Conservation (phyloP, 179 eudicot species). For the Beta lomatogona region DNA sequence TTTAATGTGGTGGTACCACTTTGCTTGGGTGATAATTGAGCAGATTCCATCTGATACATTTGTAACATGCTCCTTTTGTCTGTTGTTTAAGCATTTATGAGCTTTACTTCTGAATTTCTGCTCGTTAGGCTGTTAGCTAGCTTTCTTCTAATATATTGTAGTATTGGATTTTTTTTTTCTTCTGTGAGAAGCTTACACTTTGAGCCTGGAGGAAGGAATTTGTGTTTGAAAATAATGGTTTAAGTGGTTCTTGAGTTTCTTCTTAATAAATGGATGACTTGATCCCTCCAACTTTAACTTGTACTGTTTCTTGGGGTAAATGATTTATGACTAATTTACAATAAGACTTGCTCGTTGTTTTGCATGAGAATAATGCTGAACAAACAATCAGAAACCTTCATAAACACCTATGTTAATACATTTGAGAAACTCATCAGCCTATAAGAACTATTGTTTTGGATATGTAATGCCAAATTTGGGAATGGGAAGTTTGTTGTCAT, state of each 20-base stretch:
- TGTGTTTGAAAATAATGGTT: not conserved
- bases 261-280: not conserved
- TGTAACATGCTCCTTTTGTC: conserved; percentile 8
- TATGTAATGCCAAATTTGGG: not conserved
- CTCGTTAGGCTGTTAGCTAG: not conserved
- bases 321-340: not conserved
- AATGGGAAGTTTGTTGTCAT: not conserved
- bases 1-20: conserved; percentile 16
- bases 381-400: not conserved
- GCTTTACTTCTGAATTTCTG: not conserved
- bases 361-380: conserved; percentile 6
- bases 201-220: not conserved
- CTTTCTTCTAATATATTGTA: not conserved
- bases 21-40: conserved; percentile 16
- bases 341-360: not conserved
- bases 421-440: not conserved
- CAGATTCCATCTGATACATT: not conserved
- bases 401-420: not conserved
- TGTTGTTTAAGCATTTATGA: conserved; percentile 11
- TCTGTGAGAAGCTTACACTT: not conserved
- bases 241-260: not conserved
- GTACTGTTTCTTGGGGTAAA: not conserved
- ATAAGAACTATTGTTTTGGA: conserved; percentile 3
- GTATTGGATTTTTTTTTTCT: not conserved
- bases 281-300: not conserved